Evolutionary conservation across 2,329 filamentous ascomycete genomes (phyloP).

Genomic region (Arachnomyces sp.): DNA sequence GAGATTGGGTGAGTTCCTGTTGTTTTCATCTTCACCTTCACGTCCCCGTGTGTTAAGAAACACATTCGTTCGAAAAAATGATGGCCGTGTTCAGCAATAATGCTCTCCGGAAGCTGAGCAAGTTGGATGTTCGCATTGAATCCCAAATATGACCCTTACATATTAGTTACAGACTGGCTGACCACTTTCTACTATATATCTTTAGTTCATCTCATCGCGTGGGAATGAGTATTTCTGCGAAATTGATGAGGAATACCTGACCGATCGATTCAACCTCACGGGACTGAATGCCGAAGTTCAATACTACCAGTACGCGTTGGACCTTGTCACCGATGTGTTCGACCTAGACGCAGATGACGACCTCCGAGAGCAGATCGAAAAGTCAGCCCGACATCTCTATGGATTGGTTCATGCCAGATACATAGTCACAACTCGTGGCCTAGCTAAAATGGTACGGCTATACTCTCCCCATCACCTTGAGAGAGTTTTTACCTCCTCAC

Average conservation of each 20-base stretch:
- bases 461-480: slow-evolving; percentile 3
- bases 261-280: slow-evolving; percentile 95
- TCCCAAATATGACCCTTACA: slow-evolving; percentile 2
- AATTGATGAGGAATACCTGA: slow-evolving; percentile 97
- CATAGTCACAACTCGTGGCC: slow-evolving; percentile 87
- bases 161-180: slow-evolving; percentile 6
- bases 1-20: slow-evolving; percentile 78
- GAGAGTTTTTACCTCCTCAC: background rate
- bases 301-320: slow-evolving; percentile 97
- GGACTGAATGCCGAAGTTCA: slow-evolving; percentile 95
- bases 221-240: slow-evolving; percentile 99
- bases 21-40: background rate
- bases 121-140: too few species aligned
- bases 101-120: too few species aligned
- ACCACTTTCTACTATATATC: slow-evolving; percentile 10
- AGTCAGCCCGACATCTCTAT: slow-evolving; percentile 90
- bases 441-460: slow-evolving; percentile 82
- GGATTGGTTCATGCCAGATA: slow-evolving; percentile 93
- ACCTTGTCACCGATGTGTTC: slow-evolving; percentile 96
- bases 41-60: slow-evolving; percentile 3
- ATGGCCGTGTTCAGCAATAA: slow-evolving; percentile 6
- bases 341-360: slow-evolving; percentile 98
- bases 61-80: slow-evolving; percentile 3
- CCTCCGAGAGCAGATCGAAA: slow-evolving; percentile 96
- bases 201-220: slow-evolving; percentile 89